phyloP scores from a whole-genome alignment of 805 yeast genomes.

The Metschnikowia matae region DNA sequence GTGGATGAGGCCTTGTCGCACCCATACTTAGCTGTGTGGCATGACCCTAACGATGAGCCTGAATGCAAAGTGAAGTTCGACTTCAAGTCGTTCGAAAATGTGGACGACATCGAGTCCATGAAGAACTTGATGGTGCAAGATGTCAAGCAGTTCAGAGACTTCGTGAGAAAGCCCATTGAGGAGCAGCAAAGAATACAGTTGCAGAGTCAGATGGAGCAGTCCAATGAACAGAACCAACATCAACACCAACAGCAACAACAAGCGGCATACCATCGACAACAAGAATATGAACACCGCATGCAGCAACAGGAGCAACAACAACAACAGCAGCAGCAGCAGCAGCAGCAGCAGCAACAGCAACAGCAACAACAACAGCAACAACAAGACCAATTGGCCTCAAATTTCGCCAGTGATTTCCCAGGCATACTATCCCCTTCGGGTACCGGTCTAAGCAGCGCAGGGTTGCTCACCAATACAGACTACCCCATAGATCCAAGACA shows the following conservation, averaged over 20 bases:
- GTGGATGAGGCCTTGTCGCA: slow-evolving; percentile 87
- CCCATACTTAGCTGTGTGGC: slow-evolving; percentile 87
- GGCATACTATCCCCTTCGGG: slow-evolving; percentile 14
- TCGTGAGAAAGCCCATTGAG: slow-evolving; percentile 72
- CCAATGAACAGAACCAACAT: slow-evolving; percentile 16
- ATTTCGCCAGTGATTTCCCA: slow-evolving; percentile 8
- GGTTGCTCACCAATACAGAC: slow-evolving; percentile 13
- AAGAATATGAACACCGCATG: slow-evolving; percentile 5
- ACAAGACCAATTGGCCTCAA: neutral
- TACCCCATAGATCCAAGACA: slow-evolving; percentile 19
- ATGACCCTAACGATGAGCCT: slow-evolving; percentile 69
- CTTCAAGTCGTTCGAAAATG: slow-evolving; percentile 75
- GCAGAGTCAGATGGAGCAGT: slow-evolving; percentile 30
- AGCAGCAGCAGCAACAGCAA: slow-evolving; percentile 11
- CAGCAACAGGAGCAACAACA: slow-evolving; percentile 21
- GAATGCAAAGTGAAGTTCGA: slow-evolving; percentile 78
- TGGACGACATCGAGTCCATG: slow-evolving; percentile 71
- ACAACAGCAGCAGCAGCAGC: slow-evolving; percentile 17
- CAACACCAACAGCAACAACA: slow-evolving; percentile 19
- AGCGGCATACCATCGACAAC: slow-evolving; percentile 14
- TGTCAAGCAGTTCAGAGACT: slow-evolving; percentile 70
- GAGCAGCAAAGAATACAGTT: slow-evolving; percentile 44
- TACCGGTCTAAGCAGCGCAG: slow-evolving; percentile 17
- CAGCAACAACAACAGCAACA: slow-evolving; percentile 8
- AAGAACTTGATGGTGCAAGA: slow-evolving; percentile 75